phyloP scores from a whole-genome alignment of 768 basidiomycete genomes.

The Lentinula lateritia region DNA sequence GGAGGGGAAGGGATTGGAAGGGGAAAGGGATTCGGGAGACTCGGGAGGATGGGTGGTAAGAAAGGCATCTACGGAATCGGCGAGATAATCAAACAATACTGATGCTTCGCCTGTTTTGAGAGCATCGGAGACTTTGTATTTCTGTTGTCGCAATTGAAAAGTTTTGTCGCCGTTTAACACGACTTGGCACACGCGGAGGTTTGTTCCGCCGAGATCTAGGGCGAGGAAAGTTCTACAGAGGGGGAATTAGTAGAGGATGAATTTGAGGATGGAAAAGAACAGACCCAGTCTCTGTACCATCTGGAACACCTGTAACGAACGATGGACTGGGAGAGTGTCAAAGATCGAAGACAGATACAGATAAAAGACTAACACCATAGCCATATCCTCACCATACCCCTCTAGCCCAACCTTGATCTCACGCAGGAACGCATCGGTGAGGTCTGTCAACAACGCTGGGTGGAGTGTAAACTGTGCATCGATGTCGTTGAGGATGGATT shows the following conservation, averaged over 20 bases:
- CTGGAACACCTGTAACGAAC: slow-evolving; percentile 90
- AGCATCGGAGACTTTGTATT: slow-evolving; percentile 91
- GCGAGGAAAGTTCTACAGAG: too few species aligned
- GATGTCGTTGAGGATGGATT: slow-evolving; percentile 56
- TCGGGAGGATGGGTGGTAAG: slow-evolving; percentile 53
- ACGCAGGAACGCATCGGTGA: slow-evolving; percentile 70
- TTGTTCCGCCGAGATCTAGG: slow-evolving; percentile 95
- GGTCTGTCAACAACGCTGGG: slow-evolving; percentile 53
- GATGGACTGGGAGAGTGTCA: slow-evolving; percentile 58
- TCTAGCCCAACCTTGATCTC: slow-evolving; percentile 75
- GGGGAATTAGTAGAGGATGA: too few species aligned
- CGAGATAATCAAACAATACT: slow-evolving; percentile 93
- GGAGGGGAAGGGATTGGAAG: slow-evolving; percentile 2
- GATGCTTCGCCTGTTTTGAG: slow-evolving; percentile 91
- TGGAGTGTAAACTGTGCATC: slow-evolving; percentile 68
- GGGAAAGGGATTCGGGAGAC: slow-evolving; percentile 13
- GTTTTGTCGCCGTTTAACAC: slow-evolving; percentile 84
- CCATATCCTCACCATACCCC: slow-evolving; percentile 75
- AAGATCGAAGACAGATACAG: too few species aligned
- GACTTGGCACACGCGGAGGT: slow-evolving; percentile 95
- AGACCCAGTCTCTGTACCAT: too few species aligned
- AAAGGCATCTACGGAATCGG: slow-evolving; percentile 94
- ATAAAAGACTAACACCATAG: slow-evolving; percentile 70
- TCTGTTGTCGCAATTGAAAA: slow-evolving; percentile 89
- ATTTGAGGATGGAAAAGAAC: too few species aligned